Conservation (phyloP, 257 asterid species). For the Cynanchum wilfordii region DNA sequence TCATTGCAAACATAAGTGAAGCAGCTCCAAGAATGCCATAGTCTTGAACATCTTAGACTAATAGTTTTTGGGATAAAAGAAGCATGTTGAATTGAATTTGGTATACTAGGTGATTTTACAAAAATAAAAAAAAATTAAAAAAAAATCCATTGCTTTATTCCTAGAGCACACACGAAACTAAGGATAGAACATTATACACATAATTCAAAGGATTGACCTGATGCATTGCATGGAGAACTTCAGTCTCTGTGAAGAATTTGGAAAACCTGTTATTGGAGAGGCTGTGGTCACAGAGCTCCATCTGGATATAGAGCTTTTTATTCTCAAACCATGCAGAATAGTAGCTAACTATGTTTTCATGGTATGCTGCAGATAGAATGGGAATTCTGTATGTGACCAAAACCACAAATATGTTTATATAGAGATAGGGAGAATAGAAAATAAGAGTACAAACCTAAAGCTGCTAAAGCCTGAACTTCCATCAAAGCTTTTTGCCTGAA, state of each 20-base stretch:
- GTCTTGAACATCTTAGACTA: neutral
- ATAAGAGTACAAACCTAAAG: constrained; percentile 52
- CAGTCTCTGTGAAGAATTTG: constrained; percentile 50
- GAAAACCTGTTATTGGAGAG: constrained; percentile 42
- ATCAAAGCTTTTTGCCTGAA: constrained; percentile 86
- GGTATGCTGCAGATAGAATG: constrained; percentile 55
- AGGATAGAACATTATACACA: neutral
- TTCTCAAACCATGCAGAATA: constrained; percentile 89
- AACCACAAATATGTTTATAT: neutral
- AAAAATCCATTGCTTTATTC: neutral
- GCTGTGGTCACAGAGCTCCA: constrained; percentile 92
- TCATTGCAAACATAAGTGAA: neutral
- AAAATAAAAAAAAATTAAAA: too few species aligned
- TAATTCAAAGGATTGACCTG: constrained; percentile 46
- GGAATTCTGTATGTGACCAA: neutral
- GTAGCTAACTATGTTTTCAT: constrained; percentile 76
- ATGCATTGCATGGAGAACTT: constrained; percentile 64
- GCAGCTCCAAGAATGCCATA: neutral
- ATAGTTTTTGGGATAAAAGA: neutral
- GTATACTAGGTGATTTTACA: neutral
- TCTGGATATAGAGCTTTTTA: constrained; percentile 77
- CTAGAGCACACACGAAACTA: neutral
- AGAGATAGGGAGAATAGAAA: constrained; percentile 2
- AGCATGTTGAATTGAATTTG: neutral
- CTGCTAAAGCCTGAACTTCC: constrained; percentile 98